A percentile compares a stretch with the other conserved stretches of the same genome.
phyloP scores from a whole-genome alignment of 2,329 filamentous ascomycete genomes.

The Cercospora sp. region DNA sequence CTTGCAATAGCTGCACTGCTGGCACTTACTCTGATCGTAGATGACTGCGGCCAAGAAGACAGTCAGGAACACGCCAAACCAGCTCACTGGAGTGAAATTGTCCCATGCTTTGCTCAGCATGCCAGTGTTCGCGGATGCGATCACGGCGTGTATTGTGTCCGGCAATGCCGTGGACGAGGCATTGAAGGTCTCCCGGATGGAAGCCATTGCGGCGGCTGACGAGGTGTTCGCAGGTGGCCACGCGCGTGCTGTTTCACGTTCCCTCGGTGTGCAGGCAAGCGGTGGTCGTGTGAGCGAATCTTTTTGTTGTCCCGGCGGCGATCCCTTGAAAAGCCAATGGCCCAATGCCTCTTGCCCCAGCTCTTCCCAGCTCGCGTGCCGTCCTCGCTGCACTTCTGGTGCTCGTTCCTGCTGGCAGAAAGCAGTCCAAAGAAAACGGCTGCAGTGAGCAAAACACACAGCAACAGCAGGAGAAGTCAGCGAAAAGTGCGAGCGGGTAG shows the following conservation, averaged over 20 bases:
- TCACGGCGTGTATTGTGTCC: constrained; percentile 59
- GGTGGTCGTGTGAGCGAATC: constrained; percentile 1
- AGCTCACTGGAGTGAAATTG: constrained; percentile 51
- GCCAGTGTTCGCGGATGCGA: constrained; percentile 58
- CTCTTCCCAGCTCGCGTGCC: constrained; percentile 1
- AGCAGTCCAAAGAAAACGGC: neutral
- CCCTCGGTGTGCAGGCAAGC: neutral
- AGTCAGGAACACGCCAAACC: constrained; percentile 69
- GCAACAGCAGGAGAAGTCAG: neutral
- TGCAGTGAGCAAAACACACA: neutral
- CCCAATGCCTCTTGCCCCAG: constrained; percentile 2
- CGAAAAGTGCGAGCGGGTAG: neutral
- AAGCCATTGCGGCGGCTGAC: constrained; percentile 30
- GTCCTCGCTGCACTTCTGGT: neutral
- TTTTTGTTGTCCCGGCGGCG: neutral
- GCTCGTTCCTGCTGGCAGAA: neutral
- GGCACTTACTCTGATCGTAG: constrained; percentile 83
- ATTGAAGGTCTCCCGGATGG: constrained; percentile 39
- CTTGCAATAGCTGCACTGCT: neutral
- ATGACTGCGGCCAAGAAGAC: constrained; percentile 69
- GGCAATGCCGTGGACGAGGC: constrained; percentile 33
- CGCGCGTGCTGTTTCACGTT: constrained; percentile 1
- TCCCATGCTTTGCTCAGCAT: constrained; percentile 58
- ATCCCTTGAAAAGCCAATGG: neutral
- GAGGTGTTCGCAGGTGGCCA: neutral